Percentiles rank a stretch among this genome's conserved stretches.
Evolutionary conservation across 805 yeast species (phyloP).

Genomic region (Helenozyma rhizophorensis): DNA sequence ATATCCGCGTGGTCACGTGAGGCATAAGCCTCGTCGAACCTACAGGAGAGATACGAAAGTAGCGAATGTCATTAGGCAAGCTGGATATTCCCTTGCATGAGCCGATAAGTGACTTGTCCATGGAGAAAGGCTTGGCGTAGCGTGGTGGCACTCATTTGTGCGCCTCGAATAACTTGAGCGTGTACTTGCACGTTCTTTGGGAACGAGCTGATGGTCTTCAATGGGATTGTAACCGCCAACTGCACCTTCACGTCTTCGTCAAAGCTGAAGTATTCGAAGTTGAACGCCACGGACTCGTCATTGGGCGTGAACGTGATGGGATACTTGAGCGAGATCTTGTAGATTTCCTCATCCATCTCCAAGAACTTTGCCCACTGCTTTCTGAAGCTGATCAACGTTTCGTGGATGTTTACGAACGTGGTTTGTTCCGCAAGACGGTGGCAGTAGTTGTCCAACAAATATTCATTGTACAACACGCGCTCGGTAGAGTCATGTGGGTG

Average conservation of each 20-base stretch:
- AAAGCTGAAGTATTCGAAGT: constrained; percentile 5
- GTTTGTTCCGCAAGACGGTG: constrained; percentile 7
- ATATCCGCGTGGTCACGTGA: too few species aligned
- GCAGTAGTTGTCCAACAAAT: constrained; percentile 12
- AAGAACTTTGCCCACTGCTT: constrained; percentile 11
- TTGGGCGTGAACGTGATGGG: constrained; percentile 18
- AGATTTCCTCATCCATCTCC: constrained; percentile 26
- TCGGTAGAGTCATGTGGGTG: background rate
- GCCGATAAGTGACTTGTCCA: too few species aligned
- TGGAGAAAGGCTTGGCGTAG: too few species aligned
- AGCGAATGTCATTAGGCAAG: too few species aligned
- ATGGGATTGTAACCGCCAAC: constrained; percentile 4
- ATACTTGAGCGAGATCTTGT: constrained; percentile 23
- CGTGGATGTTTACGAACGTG: constrained; percentile 10
- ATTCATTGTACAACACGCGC: constrained; percentile 14
- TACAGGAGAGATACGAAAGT: too few species aligned
- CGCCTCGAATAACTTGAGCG: constrained; percentile 2
- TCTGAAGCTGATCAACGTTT: constrained; percentile 5
- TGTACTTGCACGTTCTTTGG: constrained; percentile 3
- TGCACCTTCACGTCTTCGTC: constrained; percentile 5
- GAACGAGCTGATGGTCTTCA: constrained; percentile 2
- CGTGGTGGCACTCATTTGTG: background rate
- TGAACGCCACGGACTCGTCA: constrained; percentile 2
- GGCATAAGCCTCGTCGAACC: too few species aligned
- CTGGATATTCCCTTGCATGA: too few species aligned